These are phyloP conservation scores for Quercus phellos DNA, from an alignment of 331 rosid genomes.

Conservation along the genomic window DNA sequence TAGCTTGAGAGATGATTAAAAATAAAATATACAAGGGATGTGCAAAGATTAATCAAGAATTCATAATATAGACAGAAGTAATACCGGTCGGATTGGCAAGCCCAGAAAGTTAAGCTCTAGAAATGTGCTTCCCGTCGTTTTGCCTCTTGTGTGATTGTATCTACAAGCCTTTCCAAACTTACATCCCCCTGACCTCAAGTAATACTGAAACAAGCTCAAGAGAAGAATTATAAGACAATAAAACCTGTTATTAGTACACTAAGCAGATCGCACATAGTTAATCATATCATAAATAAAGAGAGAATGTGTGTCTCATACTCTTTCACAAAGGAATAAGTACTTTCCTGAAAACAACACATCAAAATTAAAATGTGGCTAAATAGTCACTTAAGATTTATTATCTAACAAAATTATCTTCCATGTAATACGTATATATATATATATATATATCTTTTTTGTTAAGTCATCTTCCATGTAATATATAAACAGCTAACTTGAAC, in stretches of 20 bases:
- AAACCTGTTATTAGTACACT: conserved; percentile 13
- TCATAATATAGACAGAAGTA: conserved; percentile 2
- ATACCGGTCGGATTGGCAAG: conserved; percentile 85
- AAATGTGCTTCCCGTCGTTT: conserved; percentile 27
- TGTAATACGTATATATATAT: not conserved
- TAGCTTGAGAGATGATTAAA: not conserved
- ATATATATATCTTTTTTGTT: too few relatives aligned
- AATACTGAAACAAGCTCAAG: conserved; percentile 58
- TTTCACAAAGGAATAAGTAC: not conserved
- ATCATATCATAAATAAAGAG: not conserved
- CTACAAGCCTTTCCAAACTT: conserved; percentile 78
- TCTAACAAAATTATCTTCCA: not conserved
- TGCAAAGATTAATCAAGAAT: conserved; percentile 8
- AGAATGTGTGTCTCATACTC: not conserved
- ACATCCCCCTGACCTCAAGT: conserved; percentile 82
- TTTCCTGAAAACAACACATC: not conserved
- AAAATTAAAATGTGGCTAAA: not conserved
- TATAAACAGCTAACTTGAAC: not conserved
- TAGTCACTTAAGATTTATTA: not conserved
- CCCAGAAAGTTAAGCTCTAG: conserved; percentile 77
- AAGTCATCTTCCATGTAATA: not conserved
- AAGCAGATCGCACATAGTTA: not conserved
- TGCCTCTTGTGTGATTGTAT: conserved; percentile 65
- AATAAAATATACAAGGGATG: not conserved
- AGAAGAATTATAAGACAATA: conserved; percentile 5